Evolutionary conservation across 2,329 filamentous ascomycete species (phyloP).

Genomic region (Pseudogymnoascus destructans): DNA sequence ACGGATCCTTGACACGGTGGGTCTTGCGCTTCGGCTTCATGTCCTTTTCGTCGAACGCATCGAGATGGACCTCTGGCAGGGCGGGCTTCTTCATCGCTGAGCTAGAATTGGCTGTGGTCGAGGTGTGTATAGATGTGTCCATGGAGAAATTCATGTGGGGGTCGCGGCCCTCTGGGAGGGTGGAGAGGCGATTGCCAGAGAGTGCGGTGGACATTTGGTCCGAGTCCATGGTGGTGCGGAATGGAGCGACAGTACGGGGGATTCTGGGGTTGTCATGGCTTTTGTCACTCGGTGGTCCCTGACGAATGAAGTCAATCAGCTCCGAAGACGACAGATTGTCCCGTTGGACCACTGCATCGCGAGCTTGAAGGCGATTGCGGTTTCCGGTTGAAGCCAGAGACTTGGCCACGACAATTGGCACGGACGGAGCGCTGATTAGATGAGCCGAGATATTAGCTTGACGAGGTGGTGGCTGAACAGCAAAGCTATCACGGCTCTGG

Average conservation of each 20-base stretch:
- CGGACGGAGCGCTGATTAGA: conserved; percentile 16
- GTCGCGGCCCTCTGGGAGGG: conserved; percentile 39
- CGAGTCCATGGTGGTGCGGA: conserved; percentile 74
- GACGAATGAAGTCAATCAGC: conserved; percentile 87
- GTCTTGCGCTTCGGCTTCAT: conserved; percentile 60
- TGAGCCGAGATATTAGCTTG: conserved; percentile 22
- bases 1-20: conserved; percentile 71
- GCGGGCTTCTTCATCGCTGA: conserved; percentile 43
- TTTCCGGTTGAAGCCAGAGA: conserved; percentile 27
- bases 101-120: conserved; percentile 51
- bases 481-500: conserved; percentile 27
- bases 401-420: conserved; percentile 15
- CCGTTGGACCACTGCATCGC: conserved; percentile 52
- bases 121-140: conserved; percentile 40
- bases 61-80: conserved; percentile 23
- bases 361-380: conserved; percentile 51
- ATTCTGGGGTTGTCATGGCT: conserved; percentile 54
- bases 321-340: conserved; percentile 57
- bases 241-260: conserved; percentile 70
- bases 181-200: conserved; percentile 42
- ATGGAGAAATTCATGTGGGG: conserved; percentile 30
- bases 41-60: conserved; percentile 20
- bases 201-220: conserved; percentile 52
- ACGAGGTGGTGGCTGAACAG: conserved; percentile 17
- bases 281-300: conserved; percentile 53